Evolutionary conservation across 345 rosid genomes (phyloP).

Genomic region (Noccaea bulbosa): DNA sequence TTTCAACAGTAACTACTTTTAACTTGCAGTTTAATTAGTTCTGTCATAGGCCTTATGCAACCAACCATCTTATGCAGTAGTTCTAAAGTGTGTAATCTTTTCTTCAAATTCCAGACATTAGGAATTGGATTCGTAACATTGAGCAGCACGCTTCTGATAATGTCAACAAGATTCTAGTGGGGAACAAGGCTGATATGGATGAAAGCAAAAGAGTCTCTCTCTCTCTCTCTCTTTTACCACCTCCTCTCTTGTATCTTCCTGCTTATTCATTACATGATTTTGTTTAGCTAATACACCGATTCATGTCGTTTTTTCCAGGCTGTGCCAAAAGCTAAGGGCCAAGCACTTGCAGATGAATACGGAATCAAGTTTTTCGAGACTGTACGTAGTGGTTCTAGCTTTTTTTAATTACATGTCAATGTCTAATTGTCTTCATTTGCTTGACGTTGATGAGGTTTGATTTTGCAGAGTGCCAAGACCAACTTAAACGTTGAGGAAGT

Average conservation of each 20-base stretch:
- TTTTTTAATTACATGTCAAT: not conserved
- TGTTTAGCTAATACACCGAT: conserved; percentile 15
- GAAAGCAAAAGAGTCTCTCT: conserved; percentile 93
- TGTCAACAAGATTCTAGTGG: conserved; percentile 96
- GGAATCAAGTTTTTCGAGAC: conserved; percentile 97
- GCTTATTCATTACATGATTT: conserved; percentile 3
- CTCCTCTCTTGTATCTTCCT: conserved; percentile 19
- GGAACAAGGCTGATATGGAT: conserved; percentile 99
- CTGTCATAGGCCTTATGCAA: conserved; percentile 13
- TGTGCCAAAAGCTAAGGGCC: conserved; percentile 92
- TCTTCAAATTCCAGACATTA: conserved; percentile 61
- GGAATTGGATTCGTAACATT: conserved; percentile 98
- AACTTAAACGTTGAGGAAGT: conserved; percentile 86
- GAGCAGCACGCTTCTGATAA: conserved; percentile 99
- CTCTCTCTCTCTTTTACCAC: conserved; percentile 14
- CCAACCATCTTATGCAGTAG: conserved; percentile 4
- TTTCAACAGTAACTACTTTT: conserved; percentile 76
- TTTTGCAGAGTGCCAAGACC: conserved; percentile 85
- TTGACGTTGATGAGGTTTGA: conserved; percentile 29
- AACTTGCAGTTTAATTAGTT: conserved; percentile 7
- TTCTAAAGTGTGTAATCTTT: too few relatives aligned
- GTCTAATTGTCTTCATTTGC: conserved; percentile 1
- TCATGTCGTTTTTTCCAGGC: conserved; percentile 53
- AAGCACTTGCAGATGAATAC: conserved; percentile 97
- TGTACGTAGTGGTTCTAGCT: conserved; percentile 54